Conservation (phyloP, 345 rosid genomes). For the Eucalyptus decipiens region DNA sequence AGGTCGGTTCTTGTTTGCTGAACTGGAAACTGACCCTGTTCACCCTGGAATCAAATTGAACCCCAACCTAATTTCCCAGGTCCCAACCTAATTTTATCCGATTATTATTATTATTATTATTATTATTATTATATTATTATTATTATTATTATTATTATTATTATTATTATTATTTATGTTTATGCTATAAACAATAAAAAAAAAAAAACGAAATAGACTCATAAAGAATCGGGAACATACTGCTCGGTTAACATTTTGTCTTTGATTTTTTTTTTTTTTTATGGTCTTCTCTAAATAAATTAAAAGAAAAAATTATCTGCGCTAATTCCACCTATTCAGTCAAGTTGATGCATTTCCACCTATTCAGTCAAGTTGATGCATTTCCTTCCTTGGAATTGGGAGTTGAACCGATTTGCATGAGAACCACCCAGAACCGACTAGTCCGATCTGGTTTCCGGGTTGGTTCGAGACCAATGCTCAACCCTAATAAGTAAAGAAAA, state of each 20-base stretch:
- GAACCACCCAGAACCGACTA: accelerated
- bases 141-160: too few relatives aligned
- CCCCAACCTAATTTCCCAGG: not conserved
- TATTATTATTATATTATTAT: too few relatives aligned
- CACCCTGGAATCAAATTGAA: not conserved
- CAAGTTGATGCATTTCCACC: not conserved
- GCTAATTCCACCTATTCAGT: accelerated
- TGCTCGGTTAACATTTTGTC: not conserved
- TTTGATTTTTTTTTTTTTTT: not conserved
- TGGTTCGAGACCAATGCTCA: accelerated
- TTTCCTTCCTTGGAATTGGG: not conserved
- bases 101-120: too few relatives aligned
- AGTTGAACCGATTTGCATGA: not conserved
- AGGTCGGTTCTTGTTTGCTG: not conserved
- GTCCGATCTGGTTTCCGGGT: accelerated
- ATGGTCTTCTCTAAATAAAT: not conserved
- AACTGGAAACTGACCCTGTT: not conserved
- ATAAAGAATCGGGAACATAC: not conserved
- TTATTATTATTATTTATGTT: not conserved
- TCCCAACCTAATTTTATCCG: not conserved
- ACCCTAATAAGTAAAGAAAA: not conserved
- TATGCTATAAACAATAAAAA: not conserved
- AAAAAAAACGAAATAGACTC: not conserved
- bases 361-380: not conserved
- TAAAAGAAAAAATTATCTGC: accelerated